Evolutionary conservation across 1,284 basidiomycete genomes (phyloP).

Genomic region (Microbotryum scabiosae): DNA sequence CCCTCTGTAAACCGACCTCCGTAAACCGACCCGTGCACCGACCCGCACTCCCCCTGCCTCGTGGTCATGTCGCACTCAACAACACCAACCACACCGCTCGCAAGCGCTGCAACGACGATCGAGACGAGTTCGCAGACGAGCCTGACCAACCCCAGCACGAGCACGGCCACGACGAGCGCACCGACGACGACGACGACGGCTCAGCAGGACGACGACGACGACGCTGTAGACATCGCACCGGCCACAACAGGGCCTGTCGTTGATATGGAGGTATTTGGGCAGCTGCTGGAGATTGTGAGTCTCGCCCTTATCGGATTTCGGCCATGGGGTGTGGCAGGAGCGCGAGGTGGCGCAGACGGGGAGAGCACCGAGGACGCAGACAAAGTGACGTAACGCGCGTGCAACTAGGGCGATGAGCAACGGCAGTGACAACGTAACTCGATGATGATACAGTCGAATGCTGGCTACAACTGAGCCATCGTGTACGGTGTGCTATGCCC

Average conservation of each 20-base stretch:
- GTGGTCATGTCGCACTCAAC: no score
- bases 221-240: slow-evolving; percentile 3
- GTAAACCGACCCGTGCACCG: no score
- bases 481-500: neutral
- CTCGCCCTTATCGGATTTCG: neutral
- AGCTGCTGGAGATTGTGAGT: slow-evolving; percentile 41
- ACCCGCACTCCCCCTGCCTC: no score
- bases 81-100: no score
- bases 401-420: neutral
- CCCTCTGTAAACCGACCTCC: no score
- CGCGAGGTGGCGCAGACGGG: neutral
- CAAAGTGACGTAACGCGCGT: neutral
- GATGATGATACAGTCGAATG: neutral
- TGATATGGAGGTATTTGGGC: slow-evolving; percentile 43
- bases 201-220: slow-evolving; percentile 6
- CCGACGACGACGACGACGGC: neutral
- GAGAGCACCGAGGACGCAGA: neutral
- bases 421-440: neutral
- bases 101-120: no score
- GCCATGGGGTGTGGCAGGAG: neutral
- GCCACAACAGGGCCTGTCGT: slow-evolving; percentile 32
- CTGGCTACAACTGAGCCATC: neutral
- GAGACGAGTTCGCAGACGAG: no score
- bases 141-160: no score
- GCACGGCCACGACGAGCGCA: no score